A percentile compares a stretch with the other conserved stretches of the same genome.
Evolutionary conservation across 345 rosid genomes (phyloP).

Genomic region (Gossypium bickii): DNA sequence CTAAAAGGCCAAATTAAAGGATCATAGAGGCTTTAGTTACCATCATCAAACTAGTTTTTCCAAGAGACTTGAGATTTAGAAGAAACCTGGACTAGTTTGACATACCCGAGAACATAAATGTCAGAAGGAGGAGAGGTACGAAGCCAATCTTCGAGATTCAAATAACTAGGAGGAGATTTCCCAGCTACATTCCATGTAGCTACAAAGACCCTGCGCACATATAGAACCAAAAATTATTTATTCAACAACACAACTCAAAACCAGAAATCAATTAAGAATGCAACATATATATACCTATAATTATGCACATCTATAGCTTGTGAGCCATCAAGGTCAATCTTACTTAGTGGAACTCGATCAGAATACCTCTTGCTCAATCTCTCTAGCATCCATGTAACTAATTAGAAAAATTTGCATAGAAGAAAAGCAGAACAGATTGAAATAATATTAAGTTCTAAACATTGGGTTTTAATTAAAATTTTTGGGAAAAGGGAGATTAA

Average conservation of each 20-base stretch:
- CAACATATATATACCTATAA: conserved; percentile 43
- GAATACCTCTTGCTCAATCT: conserved; percentile 43
- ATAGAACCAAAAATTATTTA: conserved; percentile 1
- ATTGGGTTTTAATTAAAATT: too few relatives aligned
- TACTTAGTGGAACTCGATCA: conserved; percentile 49
- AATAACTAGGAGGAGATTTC: conserved; percentile 75
- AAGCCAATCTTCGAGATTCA: conserved; percentile 96
- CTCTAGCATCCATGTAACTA: conserved; percentile 36
- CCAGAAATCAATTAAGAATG: neutral
- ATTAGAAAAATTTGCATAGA: neutral
- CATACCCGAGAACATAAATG: conserved; percentile 92
- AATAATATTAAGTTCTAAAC: too few relatives aligned
- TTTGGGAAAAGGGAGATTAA: too few relatives aligned
- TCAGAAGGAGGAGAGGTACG: conserved; percentile 91
- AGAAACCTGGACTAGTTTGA: conserved; percentile 1
- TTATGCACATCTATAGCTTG: conserved; percentile 56
- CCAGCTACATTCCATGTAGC: conserved; percentile 99
- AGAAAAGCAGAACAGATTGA: conserved; percentile 20
- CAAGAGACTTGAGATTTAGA: neutral
- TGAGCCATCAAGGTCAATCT: conserved; percentile 56
- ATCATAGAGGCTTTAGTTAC: neutral
- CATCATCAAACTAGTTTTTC: neutral
- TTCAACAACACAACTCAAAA: neutral
- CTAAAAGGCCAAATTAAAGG: conserved; percentile 31
- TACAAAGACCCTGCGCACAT: conserved; percentile 57